phyloP scores from a whole-genome alignment of 257 asterid species.

The Ophiorrhiza pumila region DNA sequence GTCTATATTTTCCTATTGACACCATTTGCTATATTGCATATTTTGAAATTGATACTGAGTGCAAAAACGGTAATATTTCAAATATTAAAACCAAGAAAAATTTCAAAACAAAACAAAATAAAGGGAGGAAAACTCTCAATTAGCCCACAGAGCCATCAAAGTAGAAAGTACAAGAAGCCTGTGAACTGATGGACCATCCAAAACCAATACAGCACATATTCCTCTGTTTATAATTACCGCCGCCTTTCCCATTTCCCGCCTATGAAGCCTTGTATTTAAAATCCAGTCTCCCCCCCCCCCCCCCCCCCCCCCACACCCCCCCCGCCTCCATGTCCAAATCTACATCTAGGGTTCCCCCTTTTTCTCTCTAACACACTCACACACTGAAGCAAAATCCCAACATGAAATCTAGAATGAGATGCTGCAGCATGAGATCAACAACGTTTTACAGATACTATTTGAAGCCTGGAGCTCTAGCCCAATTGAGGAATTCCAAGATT shows the following conservation, averaged over 20 bases:
- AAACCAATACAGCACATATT: neutral
- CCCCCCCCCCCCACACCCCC: neutral
- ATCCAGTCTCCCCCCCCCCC: slow-evolving; percentile 20
- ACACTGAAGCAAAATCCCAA: neutral
- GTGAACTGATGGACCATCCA: no score
- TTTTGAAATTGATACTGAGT: no score
- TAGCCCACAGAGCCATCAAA: no score
- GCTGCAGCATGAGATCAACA: slow-evolving; percentile 23
- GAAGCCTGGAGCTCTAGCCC: slow-evolving; percentile 84
- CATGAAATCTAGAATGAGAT: slow-evolving; percentile 20
- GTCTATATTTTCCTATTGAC: no score
- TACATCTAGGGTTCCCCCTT: slow-evolving; percentile 39
- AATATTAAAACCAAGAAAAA: no score
- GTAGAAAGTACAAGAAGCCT: no score
- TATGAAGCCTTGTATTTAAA: slow-evolving; percentile 35
- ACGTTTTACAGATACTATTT: slow-evolving; percentile 33
- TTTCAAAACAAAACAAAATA: no score
- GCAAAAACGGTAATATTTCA: no score
- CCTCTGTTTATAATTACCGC: no score
- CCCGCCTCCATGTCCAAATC: no score
- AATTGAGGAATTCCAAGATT: slow-evolving; percentile 63
- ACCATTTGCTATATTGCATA: no score
- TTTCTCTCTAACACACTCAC: slow-evolving; percentile 7
- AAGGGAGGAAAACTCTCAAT: no score
- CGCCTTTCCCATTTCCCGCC: slow-evolving; percentile 53